Base-by-base conservation (phyloP, 352 stramenopile genomes). In the Phytophthora sp. region DNA sequence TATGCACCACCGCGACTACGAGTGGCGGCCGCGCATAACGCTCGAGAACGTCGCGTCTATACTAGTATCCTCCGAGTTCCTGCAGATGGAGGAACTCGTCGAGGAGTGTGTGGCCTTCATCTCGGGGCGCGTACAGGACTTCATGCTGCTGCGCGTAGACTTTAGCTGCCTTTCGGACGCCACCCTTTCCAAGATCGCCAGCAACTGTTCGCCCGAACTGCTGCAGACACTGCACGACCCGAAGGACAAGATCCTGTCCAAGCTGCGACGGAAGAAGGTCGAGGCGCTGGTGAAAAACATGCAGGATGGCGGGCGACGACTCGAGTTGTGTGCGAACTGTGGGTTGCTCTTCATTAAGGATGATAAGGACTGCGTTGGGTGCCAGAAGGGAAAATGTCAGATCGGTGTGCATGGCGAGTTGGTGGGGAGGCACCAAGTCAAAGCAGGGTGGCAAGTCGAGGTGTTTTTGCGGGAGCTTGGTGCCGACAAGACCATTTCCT, bases 31-130 rank as follows among this genome's bases (percentile, higher is more conserved):
- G 33, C 66, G 64, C 29, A 77, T 95, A 23, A 66, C 77, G 24
- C 68, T 97, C 7, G 86, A 95, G 12, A 92, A 90, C 35, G 76
- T 88, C 31, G 82, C 81, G 23, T 93, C 90, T 15, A 97, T 98
- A 54, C 80, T 98, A 30, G 93, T 97, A 12, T 96, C 87, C 9
- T 95, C 86, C 56, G 89, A 97, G 66, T 98, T 98, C 58, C 62
- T 98, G 30, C 86, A 97, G 57, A 98, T 98, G 89, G 89, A 90
- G 29, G 71, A 68, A 26, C 77, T 98, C 30, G 90, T 98, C 4
- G 71, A 91, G 16, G 77, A 96, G 58, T 97, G 91, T 65, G 76
- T 95, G 23, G 18, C 23, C 13, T 97, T 96, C 69, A 87, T 98
- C 31, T 71, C 76, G 4, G 21, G 53, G 6, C 59, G 82, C 27